Conservation (phyloP, 2,329 filamentous ascomycete genomes). For the Myriosclerotinia duriaeana region DNA sequence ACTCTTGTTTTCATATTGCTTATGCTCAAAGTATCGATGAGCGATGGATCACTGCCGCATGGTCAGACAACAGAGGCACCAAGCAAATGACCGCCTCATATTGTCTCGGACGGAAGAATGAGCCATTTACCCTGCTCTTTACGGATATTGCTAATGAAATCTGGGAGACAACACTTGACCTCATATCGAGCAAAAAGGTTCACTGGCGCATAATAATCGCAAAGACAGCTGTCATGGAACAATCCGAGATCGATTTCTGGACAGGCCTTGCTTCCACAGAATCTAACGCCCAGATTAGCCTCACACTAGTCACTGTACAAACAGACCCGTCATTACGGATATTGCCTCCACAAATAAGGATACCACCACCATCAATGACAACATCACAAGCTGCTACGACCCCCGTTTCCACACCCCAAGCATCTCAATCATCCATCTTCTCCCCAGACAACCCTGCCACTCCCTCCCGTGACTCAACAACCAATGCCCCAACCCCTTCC, state of each 20-base stretch:
- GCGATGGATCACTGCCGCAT: constrained; percentile 75
- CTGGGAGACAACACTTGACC: constrained; percentile 74
- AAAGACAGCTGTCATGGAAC: constrained; percentile 67
- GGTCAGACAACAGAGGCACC: constrained; percentile 75
- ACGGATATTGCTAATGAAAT: constrained; percentile 70
- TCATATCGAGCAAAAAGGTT: constrained; percentile 67
- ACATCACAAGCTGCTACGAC: constrained; percentile 51
- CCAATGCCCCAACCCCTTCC: constrained; percentile 39
- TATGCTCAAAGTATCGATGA: constrained; percentile 75
- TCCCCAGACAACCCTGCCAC: constrained; percentile 56
- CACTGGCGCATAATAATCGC: constrained; percentile 77
- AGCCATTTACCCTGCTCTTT: constrained; percentile 53
- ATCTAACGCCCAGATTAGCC: constrained; percentile 49
- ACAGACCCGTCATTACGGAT: constrained; percentile 64
- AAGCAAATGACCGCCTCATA: constrained; percentile 73
- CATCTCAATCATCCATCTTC: constrained; percentile 48
- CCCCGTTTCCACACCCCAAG: constrained; percentile 66
- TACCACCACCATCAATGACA: constrained; percentile 47
- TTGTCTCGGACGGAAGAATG: constrained; percentile 62
- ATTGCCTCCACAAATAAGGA: constrained; percentile 54
- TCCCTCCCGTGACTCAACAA: constrained; percentile 32
- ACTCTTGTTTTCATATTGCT: constrained; percentile 76
- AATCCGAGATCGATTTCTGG: constrained; percentile 63
- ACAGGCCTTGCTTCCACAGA: constrained; percentile 53
- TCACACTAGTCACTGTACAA: constrained; percentile 65